phyloP scores from a whole-genome alignment of 2,329 filamentous ascomycete genomes.

The Zelopaecilomyces penicillatus region DNA sequence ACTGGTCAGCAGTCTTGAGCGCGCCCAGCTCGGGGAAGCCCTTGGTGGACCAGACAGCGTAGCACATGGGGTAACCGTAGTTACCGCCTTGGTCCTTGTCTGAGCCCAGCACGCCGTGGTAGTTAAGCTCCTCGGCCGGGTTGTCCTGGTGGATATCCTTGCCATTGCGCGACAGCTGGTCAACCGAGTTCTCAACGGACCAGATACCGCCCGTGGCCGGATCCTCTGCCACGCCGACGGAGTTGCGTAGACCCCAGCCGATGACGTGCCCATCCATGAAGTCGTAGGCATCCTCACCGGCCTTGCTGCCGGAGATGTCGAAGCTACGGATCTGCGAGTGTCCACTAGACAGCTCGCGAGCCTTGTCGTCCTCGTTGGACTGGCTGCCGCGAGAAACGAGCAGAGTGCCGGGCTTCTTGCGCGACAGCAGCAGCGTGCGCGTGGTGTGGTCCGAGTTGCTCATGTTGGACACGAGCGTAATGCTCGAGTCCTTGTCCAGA shows the following conservation, averaged over 20 bases:
- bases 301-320: constrained; percentile 27
- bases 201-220: constrained; percentile 43
- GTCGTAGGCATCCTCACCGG: constrained; percentile 27
- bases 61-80: constrained; percentile 65
- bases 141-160: constrained; percentile 60
- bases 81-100: constrained; percentile 37
- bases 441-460: constrained; percentile 52
- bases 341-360: constrained; percentile 44
- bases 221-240: constrained; percentile 62
- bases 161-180: constrained; percentile 50
- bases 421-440: constrained; percentile 56
- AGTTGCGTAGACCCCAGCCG: constrained; percentile 66
- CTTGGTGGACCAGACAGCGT: constrained; percentile 53
- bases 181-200: constrained; percentile 63
- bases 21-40: constrained; percentile 30
- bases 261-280: constrained; percentile 41
- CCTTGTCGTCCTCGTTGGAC: constrained; percentile 51
- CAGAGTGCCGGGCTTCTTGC: constrained; percentile 44
- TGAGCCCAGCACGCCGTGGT: constrained; percentile 48
- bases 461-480: constrained; percentile 56
- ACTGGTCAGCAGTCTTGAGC: constrained; percentile 42
- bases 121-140: constrained; percentile 68
- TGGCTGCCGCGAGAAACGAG: constrained; percentile 59
- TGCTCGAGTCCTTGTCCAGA: constrained; percentile 29
- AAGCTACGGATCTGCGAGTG: constrained; percentile 60